These are phyloP conservation scores for Bromus sterilis DNA, from an alignment of 176 grass and related monocot species.

Conservation along the genomic window DNA sequence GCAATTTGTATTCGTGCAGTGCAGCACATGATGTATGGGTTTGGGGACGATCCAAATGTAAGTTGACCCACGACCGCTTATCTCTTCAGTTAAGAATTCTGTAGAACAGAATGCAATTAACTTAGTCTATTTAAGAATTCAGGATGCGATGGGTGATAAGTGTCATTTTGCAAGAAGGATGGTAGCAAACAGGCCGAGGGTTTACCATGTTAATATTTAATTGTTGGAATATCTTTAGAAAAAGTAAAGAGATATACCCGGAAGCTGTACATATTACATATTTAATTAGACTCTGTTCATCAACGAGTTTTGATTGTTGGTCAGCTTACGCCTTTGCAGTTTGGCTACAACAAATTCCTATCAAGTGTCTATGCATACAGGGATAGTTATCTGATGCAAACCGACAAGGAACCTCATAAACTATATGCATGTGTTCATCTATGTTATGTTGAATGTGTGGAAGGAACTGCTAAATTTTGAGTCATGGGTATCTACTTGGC, in stretches of 20 bases:
- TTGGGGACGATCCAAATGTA: conserved; percentile 93
- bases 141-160: background rate
- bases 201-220: background rate
- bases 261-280: background rate
- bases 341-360: background rate
- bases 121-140: conserved; percentile 6
- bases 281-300: background rate
- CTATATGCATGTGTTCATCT: background rate
- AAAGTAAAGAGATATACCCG: background rate
- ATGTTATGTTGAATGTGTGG: background rate
- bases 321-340: background rate
- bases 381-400: background rate
- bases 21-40: conserved; percentile 99
- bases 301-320: background rate
- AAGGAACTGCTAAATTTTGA: background rate
- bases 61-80: background rate
- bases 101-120: background rate
- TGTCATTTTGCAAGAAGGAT: background rate
- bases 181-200: background rate
- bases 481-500: background rate
- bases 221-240: background rate
- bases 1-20: conserved; percentile 39
- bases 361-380: background rate
- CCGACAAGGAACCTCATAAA: background rate
- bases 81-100: background rate